Evolutionary conservation across 2,329 filamentous ascomycete species (phyloP).

Genomic region (Saccharata proteae): DNA sequence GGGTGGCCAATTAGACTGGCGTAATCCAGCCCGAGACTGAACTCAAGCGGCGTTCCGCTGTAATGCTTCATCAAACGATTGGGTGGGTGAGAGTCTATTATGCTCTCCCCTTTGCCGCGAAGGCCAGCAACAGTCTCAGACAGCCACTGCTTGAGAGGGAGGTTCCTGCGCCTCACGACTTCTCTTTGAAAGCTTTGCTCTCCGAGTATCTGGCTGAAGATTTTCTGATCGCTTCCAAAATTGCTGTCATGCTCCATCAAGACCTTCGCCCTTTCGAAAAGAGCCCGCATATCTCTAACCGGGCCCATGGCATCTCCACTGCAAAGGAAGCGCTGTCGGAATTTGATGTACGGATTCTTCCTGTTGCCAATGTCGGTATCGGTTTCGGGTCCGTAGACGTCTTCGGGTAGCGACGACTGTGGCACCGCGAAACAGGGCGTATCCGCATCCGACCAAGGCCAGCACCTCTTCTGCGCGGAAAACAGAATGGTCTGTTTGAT

Average conservation of each 20-base stretch:
- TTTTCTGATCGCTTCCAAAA: conserved; percentile 27
- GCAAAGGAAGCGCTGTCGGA: conserved; percentile 23
- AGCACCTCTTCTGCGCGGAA: conserved; percentile 42
- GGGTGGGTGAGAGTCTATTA: conserved; percentile 13
- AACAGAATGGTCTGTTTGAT: conserved; percentile 44
- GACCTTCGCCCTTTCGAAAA: conserved; percentile 32
- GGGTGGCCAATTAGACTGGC: conserved; percentile 30
- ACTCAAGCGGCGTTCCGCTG: conserved; percentile 31
- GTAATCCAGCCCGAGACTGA: conserved; percentile 40
- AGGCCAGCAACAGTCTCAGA: too few species aligned
- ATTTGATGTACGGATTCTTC: conserved; percentile 21
- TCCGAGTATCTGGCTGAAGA: conserved; percentile 40
- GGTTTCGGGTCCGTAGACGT: conserved; percentile 36
- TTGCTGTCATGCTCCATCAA: conserved; percentile 21
- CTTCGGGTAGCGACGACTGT: conserved; percentile 35
- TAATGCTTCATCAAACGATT: conserved; percentile 20
- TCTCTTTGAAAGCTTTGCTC: conserved; percentile 37
- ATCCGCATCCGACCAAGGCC: conserved; percentile 28
- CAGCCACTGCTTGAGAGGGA: background rate
- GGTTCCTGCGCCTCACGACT: conserved; percentile 16
- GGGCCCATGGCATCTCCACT: conserved; percentile 39
- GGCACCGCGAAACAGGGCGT: conserved; percentile 41
- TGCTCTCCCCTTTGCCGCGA: conserved; percentile 18
- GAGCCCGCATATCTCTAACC: conserved; percentile 32
- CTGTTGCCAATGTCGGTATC: conserved; percentile 20